Evolutionary conservation across 2,329 filamentous ascomycete species (phyloP).

Genomic region (Diaporthe eres): DNA sequence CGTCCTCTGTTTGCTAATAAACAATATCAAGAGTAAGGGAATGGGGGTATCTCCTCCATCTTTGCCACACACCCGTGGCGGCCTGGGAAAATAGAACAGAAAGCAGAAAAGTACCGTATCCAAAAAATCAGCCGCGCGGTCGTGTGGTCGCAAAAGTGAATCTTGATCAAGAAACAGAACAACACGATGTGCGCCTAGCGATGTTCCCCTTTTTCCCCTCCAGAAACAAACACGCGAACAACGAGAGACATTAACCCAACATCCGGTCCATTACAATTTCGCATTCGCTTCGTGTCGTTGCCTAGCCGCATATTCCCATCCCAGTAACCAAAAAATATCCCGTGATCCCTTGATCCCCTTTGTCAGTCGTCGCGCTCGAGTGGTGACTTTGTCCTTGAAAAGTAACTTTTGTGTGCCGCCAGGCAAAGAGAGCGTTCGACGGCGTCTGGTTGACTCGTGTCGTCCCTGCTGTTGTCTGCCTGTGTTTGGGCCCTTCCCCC

Average conservation of each 20-base stretch:
- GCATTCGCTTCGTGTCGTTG: conserved; percentile 12
- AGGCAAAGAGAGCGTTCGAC: conserved; percentile 18
- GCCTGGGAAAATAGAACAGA: conserved; percentile 11
- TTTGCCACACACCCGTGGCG: conserved; percentile 27
- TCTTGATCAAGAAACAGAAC: conserved; percentile 21
- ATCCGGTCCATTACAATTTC: conserved; percentile 37
- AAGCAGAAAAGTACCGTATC: background rate
- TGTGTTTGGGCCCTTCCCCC: conserved; percentile 2
- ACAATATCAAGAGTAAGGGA: conserved; percentile 30
- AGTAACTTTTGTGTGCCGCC: conserved; percentile 29
- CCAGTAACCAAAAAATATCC: background rate
- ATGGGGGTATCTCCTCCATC: conserved; percentile 37
- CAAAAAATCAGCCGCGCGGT: background rate
- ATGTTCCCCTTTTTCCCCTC: conserved; percentile 7
- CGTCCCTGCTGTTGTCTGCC: conserved; percentile 10
- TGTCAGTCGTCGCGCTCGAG: conserved; percentile 14
- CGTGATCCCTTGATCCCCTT: conserved; percentile 27
- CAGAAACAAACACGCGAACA: background rate
- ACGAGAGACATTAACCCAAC: conserved; percentile 25
- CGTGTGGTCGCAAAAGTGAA: background rate
- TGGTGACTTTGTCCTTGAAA: conserved; percentile 3
- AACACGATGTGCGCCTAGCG: conserved; percentile 35
- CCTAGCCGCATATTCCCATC: background rate
- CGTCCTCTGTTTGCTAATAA: conserved; percentile 1
- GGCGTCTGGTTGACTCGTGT: conserved; percentile 7